Percentiles rank a stretch among this genome's conserved stretches.
Conservation (phyloP, 2,329 filamentous ascomycete species). For the Sporothrix luriei region DNA sequence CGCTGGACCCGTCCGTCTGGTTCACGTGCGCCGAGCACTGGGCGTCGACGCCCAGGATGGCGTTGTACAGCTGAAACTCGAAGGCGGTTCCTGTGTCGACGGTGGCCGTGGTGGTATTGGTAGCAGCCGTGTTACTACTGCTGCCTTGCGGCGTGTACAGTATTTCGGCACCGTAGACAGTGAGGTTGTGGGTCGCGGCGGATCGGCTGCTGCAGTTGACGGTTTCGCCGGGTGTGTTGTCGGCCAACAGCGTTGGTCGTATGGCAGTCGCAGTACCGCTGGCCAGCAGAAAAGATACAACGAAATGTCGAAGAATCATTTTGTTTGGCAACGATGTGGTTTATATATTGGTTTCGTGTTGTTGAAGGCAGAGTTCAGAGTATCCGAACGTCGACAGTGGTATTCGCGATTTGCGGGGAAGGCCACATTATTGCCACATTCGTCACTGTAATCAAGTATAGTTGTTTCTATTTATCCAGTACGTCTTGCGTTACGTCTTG, state of each 20-base stretch:
- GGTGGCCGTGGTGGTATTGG: not conserved
- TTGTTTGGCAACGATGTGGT: not conserved
- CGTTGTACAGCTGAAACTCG: constrained; percentile 35
- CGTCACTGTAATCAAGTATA: not conserved
- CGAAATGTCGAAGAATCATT: not conserved
- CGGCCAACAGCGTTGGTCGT: not conserved
- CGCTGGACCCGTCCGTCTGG: not conserved
- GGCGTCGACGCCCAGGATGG: constrained; percentile 31
- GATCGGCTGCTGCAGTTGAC: constrained; percentile 25
- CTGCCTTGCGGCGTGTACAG: constrained; percentile 24
- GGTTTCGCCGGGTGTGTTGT: constrained; percentile 19
- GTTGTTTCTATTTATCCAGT: not conserved
- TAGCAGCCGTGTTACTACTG: not conserved
- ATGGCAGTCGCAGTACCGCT: not conserved
- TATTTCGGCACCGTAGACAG: constrained; percentile 29
- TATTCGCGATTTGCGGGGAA: no score
- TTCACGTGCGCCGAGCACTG: constrained; percentile 33
- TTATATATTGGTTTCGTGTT: not conserved
- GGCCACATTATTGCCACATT: not conserved
- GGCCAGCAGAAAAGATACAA: not conserved
- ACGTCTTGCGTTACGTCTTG: not conserved
- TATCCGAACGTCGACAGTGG: no score
- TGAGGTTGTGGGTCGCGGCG: constrained; percentile 29
- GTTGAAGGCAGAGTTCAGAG: not conserved
- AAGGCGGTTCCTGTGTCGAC: constrained; percentile 26